These are phyloP conservation scores for Fusarium acutatum DNA, from an alignment of 2,329 filamentous ascomycete genomes.

Conservation along the genomic window DNA sequence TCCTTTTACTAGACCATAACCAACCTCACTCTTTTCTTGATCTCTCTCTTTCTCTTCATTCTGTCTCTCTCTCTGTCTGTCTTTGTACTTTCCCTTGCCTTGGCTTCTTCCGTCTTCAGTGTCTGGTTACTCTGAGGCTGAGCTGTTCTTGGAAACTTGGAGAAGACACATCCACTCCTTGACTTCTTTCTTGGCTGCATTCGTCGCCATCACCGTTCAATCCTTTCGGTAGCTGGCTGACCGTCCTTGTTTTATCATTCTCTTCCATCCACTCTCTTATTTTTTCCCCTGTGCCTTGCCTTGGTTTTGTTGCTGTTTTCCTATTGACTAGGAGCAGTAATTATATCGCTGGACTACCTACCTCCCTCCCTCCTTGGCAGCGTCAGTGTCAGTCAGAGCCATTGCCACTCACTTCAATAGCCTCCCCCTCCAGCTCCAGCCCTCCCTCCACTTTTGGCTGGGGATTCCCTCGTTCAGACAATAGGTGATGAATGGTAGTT, in stretches of 20 bases:
- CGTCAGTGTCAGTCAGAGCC: slow-evolving; percentile 13
- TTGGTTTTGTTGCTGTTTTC: not conserved
- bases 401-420: slow-evolving; percentile 17
- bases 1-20: slow-evolving; percentile 5
- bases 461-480: slow-evolving; percentile 22
- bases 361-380: slow-evolving; percentile 26
- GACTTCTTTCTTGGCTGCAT: slow-evolving; percentile 19
- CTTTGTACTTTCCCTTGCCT: not conserved
- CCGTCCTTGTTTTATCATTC: slow-evolving; percentile 20
- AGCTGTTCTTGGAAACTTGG: not conserved
- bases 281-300: not conserved
- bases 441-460: slow-evolving; percentile 28
- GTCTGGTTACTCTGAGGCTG: slow-evolving; percentile 31
- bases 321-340: slow-evolving; percentile 24
- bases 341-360: slow-evolving; percentile 21
- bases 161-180: slow-evolving; percentile 12
- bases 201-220: slow-evolving; percentile 41
- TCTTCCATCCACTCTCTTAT: slow-evolving; percentile 4
- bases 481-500: slow-evolving; percentile 7
- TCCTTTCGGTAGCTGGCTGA: slow-evolving; percentile 46
- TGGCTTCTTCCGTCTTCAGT: slow-evolving; percentile 29
- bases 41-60: not conserved
- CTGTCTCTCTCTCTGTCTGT: not conserved
- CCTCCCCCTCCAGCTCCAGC: slow-evolving; percentile 9
- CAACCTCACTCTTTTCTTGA: slow-evolving; percentile 13